Evolutionary conservation across 129 eudicot species (phyloP).

Genomic region (Glebionis coronaria): DNA sequence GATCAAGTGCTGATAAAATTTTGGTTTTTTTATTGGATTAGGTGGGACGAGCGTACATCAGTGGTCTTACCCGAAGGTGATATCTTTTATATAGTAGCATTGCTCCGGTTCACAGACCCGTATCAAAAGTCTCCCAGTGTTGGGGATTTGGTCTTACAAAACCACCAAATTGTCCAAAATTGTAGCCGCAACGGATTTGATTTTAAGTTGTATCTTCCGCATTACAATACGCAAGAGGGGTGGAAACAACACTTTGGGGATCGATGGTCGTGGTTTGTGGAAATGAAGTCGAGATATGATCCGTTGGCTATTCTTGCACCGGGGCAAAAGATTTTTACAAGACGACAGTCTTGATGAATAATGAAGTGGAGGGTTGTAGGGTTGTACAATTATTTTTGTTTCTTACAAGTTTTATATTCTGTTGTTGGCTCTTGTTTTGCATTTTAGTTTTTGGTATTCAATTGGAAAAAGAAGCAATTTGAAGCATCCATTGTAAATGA

Average conservation of each 20-base stretch:
- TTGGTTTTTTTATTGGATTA: conserved; percentile 25
- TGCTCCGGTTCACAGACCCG: conserved; percentile 60
- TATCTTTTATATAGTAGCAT: conserved; percentile 69
- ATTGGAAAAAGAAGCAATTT: conserved; percentile 29
- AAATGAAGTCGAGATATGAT: conserved; percentile 58
- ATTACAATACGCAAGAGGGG: conserved; percentile 43
- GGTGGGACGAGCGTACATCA: conserved; percentile 78
- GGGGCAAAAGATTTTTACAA: conserved; percentile 65
- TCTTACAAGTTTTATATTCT: conserved; percentile 29
- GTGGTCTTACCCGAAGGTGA: conserved; percentile 65
- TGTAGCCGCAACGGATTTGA: conserved; percentile 49
- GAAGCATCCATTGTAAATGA: conserved; percentile 35
- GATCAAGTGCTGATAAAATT: conserved; percentile 1
- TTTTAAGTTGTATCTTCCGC: conserved; percentile 69
- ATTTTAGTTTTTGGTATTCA: conserved; percentile 24
- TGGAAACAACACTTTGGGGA: conserved; percentile 76
- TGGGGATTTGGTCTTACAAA: conserved; percentile 49
- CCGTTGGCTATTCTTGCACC: conserved; percentile 80
- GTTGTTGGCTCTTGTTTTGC: conserved; percentile 20
- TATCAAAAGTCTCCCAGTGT: conserved; percentile 46
- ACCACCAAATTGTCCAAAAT: conserved; percentile 44
- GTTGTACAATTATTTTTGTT: conserved; percentile 40
- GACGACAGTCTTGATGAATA: conserved; percentile 31
- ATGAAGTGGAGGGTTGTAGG: conserved; percentile 29
- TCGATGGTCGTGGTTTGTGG: conserved; percentile 63